phyloP scores from a whole-genome alignment of 495 filamentous ascomycete species.

The Amniculicola lignicola region DNA sequence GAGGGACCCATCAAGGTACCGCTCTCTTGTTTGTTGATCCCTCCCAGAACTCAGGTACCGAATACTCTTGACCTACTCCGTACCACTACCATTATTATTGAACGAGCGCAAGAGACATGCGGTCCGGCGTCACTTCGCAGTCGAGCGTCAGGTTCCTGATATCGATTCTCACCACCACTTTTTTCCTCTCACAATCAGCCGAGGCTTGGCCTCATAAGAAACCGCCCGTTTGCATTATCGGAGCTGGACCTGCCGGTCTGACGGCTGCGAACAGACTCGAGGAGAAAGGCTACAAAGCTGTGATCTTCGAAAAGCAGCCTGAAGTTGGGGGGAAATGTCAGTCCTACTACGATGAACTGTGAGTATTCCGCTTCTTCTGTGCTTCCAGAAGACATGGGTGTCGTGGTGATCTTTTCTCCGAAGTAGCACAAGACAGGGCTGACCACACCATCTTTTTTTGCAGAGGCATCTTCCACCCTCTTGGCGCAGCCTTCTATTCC shows the following conservation, averaged over 20 bases:
- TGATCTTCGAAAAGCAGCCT: conserved; percentile 32
- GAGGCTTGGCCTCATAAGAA: conserved; percentile 16
- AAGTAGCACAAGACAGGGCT: conserved; percentile 10
- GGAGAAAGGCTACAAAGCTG: conserved; percentile 25
- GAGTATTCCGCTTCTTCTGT: conserved; percentile 13
- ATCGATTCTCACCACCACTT: no score
- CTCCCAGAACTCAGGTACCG: no score
- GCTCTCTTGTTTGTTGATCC: no score
- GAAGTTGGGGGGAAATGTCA: conserved; percentile 35
- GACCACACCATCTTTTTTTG: conserved; percentile 11
- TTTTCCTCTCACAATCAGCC: conserved; percentile 12
- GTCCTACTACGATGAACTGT: conserved; percentile 31
- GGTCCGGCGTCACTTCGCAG: no score
- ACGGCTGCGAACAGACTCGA: conserved; percentile 30
- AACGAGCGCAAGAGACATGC: no score
- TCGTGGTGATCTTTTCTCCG: neutral
- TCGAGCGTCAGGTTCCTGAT: no score
- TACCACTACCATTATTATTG: no score
- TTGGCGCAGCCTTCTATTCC: conserved; percentile 33
- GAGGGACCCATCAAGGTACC: no score
- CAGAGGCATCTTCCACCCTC: conserved; percentile 32
- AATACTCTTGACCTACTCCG: no score
- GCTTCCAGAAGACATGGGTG: no score
- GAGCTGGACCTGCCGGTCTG: conserved; percentile 29
- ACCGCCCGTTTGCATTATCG: conserved; percentile 32